phyloP scores from a whole-genome alignment of 768 basidiomycete genomes.

The Mycena vulgaris region DNA sequence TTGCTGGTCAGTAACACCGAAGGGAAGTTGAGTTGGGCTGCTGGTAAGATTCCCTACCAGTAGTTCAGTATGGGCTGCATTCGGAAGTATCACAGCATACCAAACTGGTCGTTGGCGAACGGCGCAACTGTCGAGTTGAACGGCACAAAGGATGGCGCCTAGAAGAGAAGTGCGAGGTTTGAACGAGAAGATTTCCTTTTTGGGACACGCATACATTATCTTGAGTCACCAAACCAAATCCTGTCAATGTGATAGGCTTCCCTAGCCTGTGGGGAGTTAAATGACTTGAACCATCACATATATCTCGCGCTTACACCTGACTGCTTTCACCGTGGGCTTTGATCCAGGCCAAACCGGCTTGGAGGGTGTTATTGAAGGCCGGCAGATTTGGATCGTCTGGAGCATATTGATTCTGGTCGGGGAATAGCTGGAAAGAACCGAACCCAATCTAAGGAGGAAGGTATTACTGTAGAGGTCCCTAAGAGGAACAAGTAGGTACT shows the following conservation, averaged over 20 bases:
- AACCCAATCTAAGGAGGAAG: too few relatives aligned
- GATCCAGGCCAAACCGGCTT: slow-evolving; percentile 72
- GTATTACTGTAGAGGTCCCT: too few relatives aligned
- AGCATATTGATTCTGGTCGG: slow-evolving; percentile 72
- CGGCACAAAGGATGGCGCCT: slow-evolving; percentile 69
- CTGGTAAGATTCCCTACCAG: slow-evolving; percentile 28
- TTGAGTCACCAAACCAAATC: slow-evolving; percentile 74
- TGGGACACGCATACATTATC: neutral
- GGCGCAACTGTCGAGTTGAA: slow-evolving; percentile 65
- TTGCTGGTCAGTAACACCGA: slow-evolving; percentile 68
- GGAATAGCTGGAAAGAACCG: slow-evolving; percentile 75
- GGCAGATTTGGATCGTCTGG: slow-evolving; percentile 63
- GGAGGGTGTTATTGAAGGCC: slow-evolving; percentile 67
- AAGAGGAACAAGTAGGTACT: too few relatives aligned
- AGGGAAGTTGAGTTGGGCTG: slow-evolving; percentile 47
- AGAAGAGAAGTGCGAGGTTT: too few relatives aligned
- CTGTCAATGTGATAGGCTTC: slow-evolving; percentile 69
- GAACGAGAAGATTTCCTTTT: neutral
- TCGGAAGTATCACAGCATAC: neutral
- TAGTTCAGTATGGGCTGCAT: neutral
- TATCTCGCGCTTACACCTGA: slow-evolving; percentile 54
- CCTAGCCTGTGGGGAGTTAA: slow-evolving; percentile 57
- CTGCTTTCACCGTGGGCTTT: slow-evolving; percentile 60
- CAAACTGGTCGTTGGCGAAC: slow-evolving; percentile 38
- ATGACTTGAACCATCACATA: neutral